Evolutionary conservation across 2,329 filamentous ascomycete genomes (phyloP).

Genomic region (Orbilia javanica): DNA sequence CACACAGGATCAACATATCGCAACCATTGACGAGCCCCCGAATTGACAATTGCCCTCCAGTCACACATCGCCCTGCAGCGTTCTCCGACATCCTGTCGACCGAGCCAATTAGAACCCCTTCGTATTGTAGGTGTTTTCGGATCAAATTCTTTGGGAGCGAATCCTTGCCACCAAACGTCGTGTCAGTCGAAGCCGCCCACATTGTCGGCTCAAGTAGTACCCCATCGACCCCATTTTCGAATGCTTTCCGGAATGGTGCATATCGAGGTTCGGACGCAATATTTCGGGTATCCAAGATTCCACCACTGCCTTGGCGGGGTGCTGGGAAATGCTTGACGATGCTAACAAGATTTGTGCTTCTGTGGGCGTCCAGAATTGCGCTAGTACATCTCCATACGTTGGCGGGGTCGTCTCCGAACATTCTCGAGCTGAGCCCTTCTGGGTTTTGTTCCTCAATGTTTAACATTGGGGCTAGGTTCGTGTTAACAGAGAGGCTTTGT

Average conservation of each 20-base stretch:
- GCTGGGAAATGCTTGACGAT: conserved; percentile 62
- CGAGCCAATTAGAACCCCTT: conserved; percentile 60
- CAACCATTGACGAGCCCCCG: conserved; percentile 52
- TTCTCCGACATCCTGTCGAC: conserved; percentile 52
- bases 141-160: conserved; percentile 60
- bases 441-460: conserved; percentile 94
- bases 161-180: conserved; percentile 50
- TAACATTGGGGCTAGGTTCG: conserved; percentile 92
- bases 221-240: conserved; percentile 49
- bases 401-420: conserved; percentile 91
- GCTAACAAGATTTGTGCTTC: conserved; percentile 65
- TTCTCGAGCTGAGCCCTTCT: conserved; percentile 89
- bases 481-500: conserved; percentile 91
- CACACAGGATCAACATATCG: conserved; percentile 56
- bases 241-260: conserved; percentile 50
- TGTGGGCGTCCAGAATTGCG: conserved; percentile 90
- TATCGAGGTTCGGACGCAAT: conserved; percentile 53
- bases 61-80: conserved; percentile 21
- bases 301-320: conserved; percentile 52
- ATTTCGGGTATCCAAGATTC: conserved; percentile 48
- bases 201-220: conserved; percentile 55
- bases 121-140: conserved; percentile 62
- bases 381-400: conserved; percentile 94
- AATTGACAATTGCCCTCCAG: conserved; percentile 44
- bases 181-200: conserved; percentile 50